Evolutionary conservation across 2,329 filamentous ascomycete species (phyloP), one percentile per base, ranked within the genome.

Genomic region (Neonectria coccinea): DNA sequence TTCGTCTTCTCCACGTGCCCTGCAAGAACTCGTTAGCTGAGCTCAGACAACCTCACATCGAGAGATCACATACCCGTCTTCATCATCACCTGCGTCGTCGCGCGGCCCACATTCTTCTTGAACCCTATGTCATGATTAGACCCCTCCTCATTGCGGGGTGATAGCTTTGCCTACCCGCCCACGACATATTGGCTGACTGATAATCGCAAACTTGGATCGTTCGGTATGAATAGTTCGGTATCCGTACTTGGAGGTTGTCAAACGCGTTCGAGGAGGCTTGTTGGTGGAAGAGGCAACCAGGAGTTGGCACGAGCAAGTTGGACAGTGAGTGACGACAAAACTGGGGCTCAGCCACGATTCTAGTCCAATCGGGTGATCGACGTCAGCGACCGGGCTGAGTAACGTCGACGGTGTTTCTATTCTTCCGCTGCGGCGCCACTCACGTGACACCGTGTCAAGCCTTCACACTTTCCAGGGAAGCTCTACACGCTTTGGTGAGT

Each of bases 41-140:
- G 4, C 27, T 14, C 33, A 12, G 5, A 20, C 1, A 18, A 8
- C 14, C 27, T 27, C 18, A 29, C n/a, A 20, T 31, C 9, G 10
- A 48, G 18, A 16, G 14, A 27, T 14, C 39, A 75, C 85, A 69
- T 80, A 92, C 91, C 93, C 62, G 94, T 97, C 88, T 99, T 99
- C 95, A 99, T 98, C 93, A 99, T 97, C 68, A 98, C 95, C 90
- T 97, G 94, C 83, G 97, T 99, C 81, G 95, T 97, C 75, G 95
- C 95, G 84, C 96, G 93, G 85, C 96, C 95, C 85, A 98, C 94
- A 89, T 97, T 97, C 81, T 97, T 97, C 85, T 96, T 83, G 75
- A 83, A 83, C 70, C 81, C 81, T 83, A 70, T 68, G 36, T 62
- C 39, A 52, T 59, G 67, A 8, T 79, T 72, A 79, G 75, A 76